These are phyloP conservation scores for Helminthosporium solani DNA, from an alignment of 2,329 filamentous ascomycete species.

Conservation along the genomic window DNA sequence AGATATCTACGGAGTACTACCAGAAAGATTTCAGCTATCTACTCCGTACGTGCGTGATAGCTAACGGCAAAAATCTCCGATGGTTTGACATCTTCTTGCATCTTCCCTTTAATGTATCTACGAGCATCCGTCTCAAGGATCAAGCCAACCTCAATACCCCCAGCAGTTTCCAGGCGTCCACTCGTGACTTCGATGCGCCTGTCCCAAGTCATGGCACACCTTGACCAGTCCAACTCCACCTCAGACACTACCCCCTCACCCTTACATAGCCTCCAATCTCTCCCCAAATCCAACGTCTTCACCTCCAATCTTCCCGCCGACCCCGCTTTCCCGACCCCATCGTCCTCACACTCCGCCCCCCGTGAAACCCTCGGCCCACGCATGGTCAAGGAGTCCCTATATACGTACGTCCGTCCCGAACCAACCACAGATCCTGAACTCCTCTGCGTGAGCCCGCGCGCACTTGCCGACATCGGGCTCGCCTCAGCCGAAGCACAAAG, in stretches of 20 bases:
- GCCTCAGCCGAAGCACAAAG: slow-evolving; percentile 65
- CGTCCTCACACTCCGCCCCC: slow-evolving; percentile 76
- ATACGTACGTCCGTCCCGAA: slow-evolving; percentile 87
- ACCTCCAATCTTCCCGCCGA: slow-evolving; percentile 73
- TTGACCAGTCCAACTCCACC: slow-evolving; percentile 34
- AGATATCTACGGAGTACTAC: no score
- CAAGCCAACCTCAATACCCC: neutral
- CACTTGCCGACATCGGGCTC: slow-evolving; percentile 80
- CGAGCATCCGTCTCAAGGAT: neutral
- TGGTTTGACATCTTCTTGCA: no score
- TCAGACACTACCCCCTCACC: slow-evolving; percentile 14
- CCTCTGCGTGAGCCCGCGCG: slow-evolving; percentile 74
- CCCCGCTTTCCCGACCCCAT: slow-evolving; percentile 73
- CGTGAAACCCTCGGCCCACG: slow-evolving; percentile 76
- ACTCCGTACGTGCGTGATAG: no score
- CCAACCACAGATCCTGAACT: slow-evolving; percentile 71
- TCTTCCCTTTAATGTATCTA: neutral
- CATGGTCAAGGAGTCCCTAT: slow-evolving; percentile 80
- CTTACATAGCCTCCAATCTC: slow-evolving; percentile 47
- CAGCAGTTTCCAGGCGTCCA: slow-evolving; percentile 3
- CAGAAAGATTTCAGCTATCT: no score
- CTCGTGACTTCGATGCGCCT: slow-evolving; percentile 36
- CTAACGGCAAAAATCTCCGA: no score
- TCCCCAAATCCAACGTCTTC: slow-evolving; percentile 66
- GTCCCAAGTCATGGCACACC: slow-evolving; percentile 48